Conservation (phyloP, 2,329 filamentous ascomycete genomes). For the Geosmithia flava region DNA sequence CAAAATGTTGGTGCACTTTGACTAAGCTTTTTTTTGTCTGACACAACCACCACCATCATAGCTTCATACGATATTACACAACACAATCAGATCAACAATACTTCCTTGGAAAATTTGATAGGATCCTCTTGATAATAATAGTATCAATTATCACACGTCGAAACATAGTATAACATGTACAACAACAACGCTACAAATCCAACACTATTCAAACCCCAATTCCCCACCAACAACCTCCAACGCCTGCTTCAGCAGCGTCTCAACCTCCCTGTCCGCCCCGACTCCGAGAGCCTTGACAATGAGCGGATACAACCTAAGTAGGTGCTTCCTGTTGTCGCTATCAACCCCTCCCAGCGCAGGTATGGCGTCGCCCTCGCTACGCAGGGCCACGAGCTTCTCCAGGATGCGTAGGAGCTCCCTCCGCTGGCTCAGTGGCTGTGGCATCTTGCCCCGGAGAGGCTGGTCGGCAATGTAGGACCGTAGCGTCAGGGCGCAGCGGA, state of each 20-base stretch:
- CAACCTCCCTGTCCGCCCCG: constrained; percentile 47
- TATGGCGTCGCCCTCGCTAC: constrained; percentile 59
- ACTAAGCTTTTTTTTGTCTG: too few relatives aligned
- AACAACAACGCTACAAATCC: not conserved
- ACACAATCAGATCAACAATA: too few relatives aligned
- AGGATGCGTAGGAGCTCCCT: constrained; percentile 68
- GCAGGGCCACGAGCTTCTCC: constrained; percentile 49
- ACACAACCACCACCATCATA: too few relatives aligned
- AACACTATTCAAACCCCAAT: constrained; percentile 18
- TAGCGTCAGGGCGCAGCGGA: constrained; percentile 70
- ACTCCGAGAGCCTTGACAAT: constrained; percentile 49
- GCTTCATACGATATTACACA: too few relatives aligned
- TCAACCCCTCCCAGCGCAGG: constrained; percentile 38
- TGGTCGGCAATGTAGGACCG: constrained; percentile 84
- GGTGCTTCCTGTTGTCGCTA: constrained; percentile 55
- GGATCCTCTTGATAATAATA: too few relatives aligned
- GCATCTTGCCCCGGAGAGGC: constrained; percentile 77
- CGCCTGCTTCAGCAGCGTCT: constrained; percentile 43
- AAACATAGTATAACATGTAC: not conserved
- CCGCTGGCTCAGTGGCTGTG: constrained; percentile 70
- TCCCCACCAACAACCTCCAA: constrained; percentile 51
- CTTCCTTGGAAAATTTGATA: too few relatives aligned
- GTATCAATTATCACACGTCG: too few relatives aligned
- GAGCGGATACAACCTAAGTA: constrained; percentile 71
- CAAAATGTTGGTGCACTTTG: too few relatives aligned